These are phyloP conservation scores for Astrothelium subdiscretum DNA, from an alignment of 495 filamentous ascomycete species.

Conservation along the genomic window DNA sequence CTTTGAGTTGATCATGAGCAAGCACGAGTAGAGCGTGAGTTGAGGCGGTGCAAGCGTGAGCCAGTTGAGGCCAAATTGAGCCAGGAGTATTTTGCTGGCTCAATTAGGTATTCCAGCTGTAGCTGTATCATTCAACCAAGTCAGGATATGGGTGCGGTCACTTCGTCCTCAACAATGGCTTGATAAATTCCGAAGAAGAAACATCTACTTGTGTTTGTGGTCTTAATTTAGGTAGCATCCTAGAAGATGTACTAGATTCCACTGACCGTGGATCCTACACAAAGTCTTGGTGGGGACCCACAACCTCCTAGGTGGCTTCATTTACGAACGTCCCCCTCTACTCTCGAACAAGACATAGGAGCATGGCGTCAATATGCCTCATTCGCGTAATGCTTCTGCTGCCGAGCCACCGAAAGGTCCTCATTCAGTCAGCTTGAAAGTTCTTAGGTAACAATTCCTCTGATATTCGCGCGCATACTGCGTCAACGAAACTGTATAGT, in stretches of 20 bases:
- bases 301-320: too few species aligned
- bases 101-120: not conserved
- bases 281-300: too few species aligned
- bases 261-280: too few species aligned
- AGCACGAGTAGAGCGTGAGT: not conserved
- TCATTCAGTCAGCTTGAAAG: constrained; percentile 80
- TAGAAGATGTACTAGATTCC: too few species aligned
- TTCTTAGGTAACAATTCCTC: constrained; percentile 43
- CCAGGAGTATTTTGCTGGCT: not conserved
- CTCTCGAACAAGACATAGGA: not conserved
- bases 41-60: not conserved
- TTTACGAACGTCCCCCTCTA: not conserved
- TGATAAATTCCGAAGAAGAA: not conserved
- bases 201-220: too few species aligned
- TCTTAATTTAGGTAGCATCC: too few species aligned
- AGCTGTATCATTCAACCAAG: not conserved
- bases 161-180: not conserved
- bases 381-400: constrained; percentile 32
- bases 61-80: not conserved
- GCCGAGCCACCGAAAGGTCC: constrained; percentile 60
- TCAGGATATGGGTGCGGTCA: not conserved
- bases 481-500: not conserved
- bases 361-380: constrained; percentile 15
- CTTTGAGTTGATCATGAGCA: not conserved
- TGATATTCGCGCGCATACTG: not conserved